phyloP scores from a whole-genome alignment of 768 basidiomycete species.

The Suillus weaverae region DNA sequence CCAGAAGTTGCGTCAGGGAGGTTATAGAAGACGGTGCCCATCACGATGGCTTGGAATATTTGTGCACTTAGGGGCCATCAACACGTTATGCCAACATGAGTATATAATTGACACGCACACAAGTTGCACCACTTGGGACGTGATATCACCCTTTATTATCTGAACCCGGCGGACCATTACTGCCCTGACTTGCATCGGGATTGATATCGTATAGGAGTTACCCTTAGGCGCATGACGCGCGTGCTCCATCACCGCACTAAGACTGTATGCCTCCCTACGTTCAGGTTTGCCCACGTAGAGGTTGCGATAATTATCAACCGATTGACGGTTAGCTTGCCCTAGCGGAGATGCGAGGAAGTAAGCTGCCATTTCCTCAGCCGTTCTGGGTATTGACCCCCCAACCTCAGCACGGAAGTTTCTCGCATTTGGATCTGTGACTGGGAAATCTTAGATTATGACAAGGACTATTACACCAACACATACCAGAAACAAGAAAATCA shows the following conservation, averaged over 20 bases:
- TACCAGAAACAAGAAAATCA: constrained; percentile 51
- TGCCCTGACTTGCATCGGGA: constrained; percentile 46
- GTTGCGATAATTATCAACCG: constrained; percentile 47
- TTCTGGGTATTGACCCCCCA: constrained; percentile 34
- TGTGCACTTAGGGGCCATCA: constrained; percentile 36
- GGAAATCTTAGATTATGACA: background rate
- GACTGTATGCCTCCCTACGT: constrained; percentile 42
- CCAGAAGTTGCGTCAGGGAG: constrained; percentile 37
- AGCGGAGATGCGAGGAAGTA: constrained; percentile 44
- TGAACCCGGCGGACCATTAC: constrained; percentile 49
- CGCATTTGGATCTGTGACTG: constrained; percentile 62
- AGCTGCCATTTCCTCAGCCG: constrained; percentile 57
- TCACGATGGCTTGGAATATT: constrained; percentile 31
- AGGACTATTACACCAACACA: background rate
- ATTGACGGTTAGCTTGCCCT: constrained; percentile 43
- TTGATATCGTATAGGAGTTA: constrained; percentile 52
- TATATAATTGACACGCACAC: constrained; percentile 21
- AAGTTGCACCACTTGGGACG: constrained; percentile 31
- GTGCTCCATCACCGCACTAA: constrained; percentile 54
- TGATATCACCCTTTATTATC: constrained; percentile 43
- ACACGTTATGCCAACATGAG: constrained; percentile 9
- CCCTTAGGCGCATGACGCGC: constrained; percentile 44
- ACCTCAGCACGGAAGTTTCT: constrained; percentile 45
- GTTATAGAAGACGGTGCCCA: constrained; percentile 48
- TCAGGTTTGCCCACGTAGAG: constrained; percentile 48